phyloP scores from a whole-genome alignment of 805 yeast species.

The Sugiyamaella floridensis region DNA sequence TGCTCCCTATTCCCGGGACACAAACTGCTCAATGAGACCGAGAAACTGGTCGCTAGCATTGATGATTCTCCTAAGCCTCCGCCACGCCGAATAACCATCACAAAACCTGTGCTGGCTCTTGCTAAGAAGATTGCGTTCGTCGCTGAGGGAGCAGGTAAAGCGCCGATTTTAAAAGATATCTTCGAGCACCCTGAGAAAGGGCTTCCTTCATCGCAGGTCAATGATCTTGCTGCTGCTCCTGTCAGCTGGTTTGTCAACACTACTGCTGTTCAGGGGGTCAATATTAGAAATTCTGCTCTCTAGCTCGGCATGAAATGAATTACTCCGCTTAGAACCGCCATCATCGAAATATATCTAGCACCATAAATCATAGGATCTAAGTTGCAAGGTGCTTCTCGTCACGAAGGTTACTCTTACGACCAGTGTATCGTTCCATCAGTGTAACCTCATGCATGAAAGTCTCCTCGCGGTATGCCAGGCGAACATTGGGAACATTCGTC shows the following conservation, averaged over 20 bases:
- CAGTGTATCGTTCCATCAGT: slow-evolving; percentile 29
- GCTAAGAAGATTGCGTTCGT: slow-evolving; percentile 64
- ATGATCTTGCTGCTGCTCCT: slow-evolving; percentile 42
- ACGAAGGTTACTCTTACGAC: slow-evolving; percentile 5
- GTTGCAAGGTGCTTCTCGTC: background rate
- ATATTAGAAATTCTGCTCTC: slow-evolving; percentile 10
- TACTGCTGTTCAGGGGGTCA: slow-evolving; percentile 64
- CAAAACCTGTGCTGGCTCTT: slow-evolving; percentile 62
- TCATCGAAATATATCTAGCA: no score
- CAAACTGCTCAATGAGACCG: slow-evolving; percentile 48
- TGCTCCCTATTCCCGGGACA: slow-evolving; percentile 91
- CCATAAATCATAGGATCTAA: background rate
- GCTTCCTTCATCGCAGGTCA: slow-evolving; percentile 68
- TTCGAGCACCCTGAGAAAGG: slow-evolving; percentile 42
- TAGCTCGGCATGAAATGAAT: background rate
- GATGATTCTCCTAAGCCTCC: slow-evolving; percentile 92
- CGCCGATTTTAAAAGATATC: slow-evolving; percentile 60
- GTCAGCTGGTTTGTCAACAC: slow-evolving; percentile 81
- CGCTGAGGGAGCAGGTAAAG: slow-evolving; percentile 85
- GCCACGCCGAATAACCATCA: slow-evolving; percentile 81
- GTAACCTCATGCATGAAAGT: slow-evolving; percentile 66
- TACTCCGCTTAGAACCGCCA: no score
- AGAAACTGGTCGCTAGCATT: slow-evolving; percentile 52
- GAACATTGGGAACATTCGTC: slow-evolving; percentile 88
- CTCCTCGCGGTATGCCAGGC: slow-evolving; percentile 78